Evolutionary conservation across 108 stramenopile species (phyloP), one percentile per base, ranked within the genome.

Genomic region (Fistulifera pelliculosa): DNA sequence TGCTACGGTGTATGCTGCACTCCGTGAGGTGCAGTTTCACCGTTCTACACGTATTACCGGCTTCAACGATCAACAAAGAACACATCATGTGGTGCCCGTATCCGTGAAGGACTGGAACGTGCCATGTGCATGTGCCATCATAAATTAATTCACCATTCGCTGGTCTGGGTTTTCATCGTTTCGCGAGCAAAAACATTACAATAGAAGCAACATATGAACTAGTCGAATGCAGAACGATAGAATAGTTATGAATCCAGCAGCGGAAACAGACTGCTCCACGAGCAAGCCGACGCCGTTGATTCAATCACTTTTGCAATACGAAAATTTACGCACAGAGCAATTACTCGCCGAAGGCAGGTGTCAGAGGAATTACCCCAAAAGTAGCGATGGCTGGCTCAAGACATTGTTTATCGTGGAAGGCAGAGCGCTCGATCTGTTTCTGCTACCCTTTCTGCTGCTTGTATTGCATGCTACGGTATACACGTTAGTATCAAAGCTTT

Each of bases 361-460:
- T 19, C 70, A 71, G 38, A 52, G 53, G 13, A 26, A n/a, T 0
- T 66, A 57, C 25, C 56, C 66, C 26, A 66, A 67, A 27, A 67
- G 66, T 42, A 73, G 44, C 22, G 56, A 56, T 41, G 66, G 72
- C 10, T 73, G 65, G 71, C 31, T 39, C 19, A 23, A n/a, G 5
- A 58, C 65, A 1, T 35, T 72, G 15, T 58, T 72, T 27, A 27
- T 66, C 23, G 18, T 56, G n/a, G 50, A 62, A 54, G 71, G 65
- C 12, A 55, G 72, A 44, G 72, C 72, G 2, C 50, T 73, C 26
- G 66, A 67, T 62, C 41, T 35, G 24, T 49, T 67, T n/a, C n/a
- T 59, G 11, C n/a, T 59, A 3, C 66, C 72, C 0, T 62, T 54
- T 51, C 5, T 44, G 8, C 16, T 67, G 3, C 56, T 60, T 0